Conservation (phyloP, 805 yeast genomes). For the Candida jianshihensis region DNA sequence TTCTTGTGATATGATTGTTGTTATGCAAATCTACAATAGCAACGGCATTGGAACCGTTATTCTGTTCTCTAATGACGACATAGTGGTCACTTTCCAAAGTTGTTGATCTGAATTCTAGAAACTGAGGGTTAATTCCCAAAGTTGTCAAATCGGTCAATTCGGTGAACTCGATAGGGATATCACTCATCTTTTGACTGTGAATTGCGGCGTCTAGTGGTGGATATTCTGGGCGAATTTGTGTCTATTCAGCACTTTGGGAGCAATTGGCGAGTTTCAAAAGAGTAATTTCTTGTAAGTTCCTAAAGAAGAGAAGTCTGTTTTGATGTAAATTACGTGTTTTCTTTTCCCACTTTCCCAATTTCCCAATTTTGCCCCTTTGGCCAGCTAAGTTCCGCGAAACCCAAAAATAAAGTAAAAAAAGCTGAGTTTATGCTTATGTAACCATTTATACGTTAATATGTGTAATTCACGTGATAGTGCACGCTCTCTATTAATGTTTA, state of each 20-base stretch:
- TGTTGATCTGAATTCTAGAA: slow-evolving; percentile 88
- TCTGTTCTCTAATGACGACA: slow-evolving; percentile 70
- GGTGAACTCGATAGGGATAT: slow-evolving; percentile 94
- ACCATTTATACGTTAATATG: no score
- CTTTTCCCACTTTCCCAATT: no score
- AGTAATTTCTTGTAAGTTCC: no score
- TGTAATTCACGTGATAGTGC: no score
- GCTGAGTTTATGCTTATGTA: background rate
- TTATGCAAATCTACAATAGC: slow-evolving; percentile 84
- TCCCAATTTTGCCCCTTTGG: no score
- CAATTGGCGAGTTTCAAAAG: no score
- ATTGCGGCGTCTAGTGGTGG: background rate
- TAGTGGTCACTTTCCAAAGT: slow-evolving; percentile 91
- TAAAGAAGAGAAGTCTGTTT: no score
- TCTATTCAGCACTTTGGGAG: background rate
- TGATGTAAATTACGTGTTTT: no score
- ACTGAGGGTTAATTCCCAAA: slow-evolving; percentile 77
- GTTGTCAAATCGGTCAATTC: slow-evolving; percentile 86
- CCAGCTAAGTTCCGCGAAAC: no score
- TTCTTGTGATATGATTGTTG: slow-evolving; percentile 74
- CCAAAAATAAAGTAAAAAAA: no score
- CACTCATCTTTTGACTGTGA: slow-evolving; percentile 32
- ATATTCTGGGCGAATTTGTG: background rate
- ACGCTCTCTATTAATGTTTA: no score
- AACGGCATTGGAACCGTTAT: slow-evolving; percentile 71